phyloP scores from a whole-genome alignment of 2,329 filamentous ascomycete species.

The Aspergillus oerlinghausenensis region DNA sequence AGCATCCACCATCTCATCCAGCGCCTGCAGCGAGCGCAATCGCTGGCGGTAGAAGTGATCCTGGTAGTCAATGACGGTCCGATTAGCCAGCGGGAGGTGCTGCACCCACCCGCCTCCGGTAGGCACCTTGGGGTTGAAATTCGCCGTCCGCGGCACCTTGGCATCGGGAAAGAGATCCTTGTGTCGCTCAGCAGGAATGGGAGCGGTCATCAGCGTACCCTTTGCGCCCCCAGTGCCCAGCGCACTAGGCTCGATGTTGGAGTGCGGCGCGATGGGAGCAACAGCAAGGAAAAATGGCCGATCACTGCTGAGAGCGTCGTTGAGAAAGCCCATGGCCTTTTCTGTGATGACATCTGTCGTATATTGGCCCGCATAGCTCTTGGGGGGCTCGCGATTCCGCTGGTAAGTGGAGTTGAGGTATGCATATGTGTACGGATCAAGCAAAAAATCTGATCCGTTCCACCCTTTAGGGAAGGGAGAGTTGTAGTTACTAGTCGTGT shows the following conservation, averaged over 20 bases:
- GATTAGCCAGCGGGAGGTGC: slow-evolving; percentile 42
- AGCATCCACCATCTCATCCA: slow-evolving; percentile 52
- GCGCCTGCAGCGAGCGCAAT: slow-evolving; percentile 48
- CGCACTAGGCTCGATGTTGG: slow-evolving; percentile 45
- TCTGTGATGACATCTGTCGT: slow-evolving; percentile 54
- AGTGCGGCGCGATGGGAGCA: slow-evolving; percentile 64
- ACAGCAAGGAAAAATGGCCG: slow-evolving; percentile 63
- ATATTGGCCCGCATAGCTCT: slow-evolving; percentile 50
- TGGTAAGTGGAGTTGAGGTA: slow-evolving; percentile 61
- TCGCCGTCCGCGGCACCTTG: slow-evolving; percentile 56
- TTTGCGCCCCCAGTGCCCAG: slow-evolving; percentile 13
- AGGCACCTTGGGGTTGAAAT: slow-evolving; percentile 59
- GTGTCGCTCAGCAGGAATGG: slow-evolving; percentile 58
- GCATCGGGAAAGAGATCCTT: slow-evolving; percentile 57
- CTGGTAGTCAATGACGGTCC: slow-evolving; percentile 46
- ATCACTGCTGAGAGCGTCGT: slow-evolving; percentile 49
- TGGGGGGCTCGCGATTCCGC: slow-evolving; percentile 51
- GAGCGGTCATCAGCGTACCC: slow-evolving; percentile 40
- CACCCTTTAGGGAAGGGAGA: slow-evolving; percentile 33
- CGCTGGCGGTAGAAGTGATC: slow-evolving; percentile 51
- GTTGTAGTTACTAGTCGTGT: slow-evolving; percentile 48
- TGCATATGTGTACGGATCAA: slow-evolving; percentile 51
- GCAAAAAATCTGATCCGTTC: slow-evolving; percentile 35
- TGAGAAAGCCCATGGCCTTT: slow-evolving; percentile 54
- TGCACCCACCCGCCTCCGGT: slow-evolving; percentile 46